Base-by-base conservation (phyloP, 371 early-diverging fungal genomes). In the Amoeboaphelidium protococcarum region DNA sequence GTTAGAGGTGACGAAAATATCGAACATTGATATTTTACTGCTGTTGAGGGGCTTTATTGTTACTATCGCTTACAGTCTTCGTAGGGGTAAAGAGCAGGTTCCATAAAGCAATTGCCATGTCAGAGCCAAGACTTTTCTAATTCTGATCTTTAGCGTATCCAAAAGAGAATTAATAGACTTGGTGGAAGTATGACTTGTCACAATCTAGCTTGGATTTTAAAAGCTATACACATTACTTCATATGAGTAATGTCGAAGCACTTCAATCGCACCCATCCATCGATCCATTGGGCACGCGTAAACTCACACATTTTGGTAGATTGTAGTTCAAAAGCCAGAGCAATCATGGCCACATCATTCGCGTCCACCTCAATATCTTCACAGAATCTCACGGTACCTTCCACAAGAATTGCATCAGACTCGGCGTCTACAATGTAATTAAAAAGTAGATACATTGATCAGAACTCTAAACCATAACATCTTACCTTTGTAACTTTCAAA, bases 141-240 rank as follows among this genome's bases (percentile, higher is more conserved):
- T 68, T 71, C 21, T 72, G 71, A 48, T 65, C 61, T 52, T 67
- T 51, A 10, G 76, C 80, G 55, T 78, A 74, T 19, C 62, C 54
- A 56, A 82, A 86, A 3, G 80, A 67, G 59, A 72, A 86, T 40
- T 65, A 61, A 51, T 86, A 83, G n/a, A 86, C 62, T 21, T 70
- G 67, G 58, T 66, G 73, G 50, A 79, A 79, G n/a, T 26, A 59
- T 22, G 41, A 50, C 3, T 65, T 62, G 49, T 74, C 67, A 10
- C 10, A 6, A 19, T 70, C 62, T 43, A 68, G 56, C 23, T 74
- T 61, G 16, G 47, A 37, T 43, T 76, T 55, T 54, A 77, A 59
- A 20, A 47, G 47, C 3, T 64, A 60, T 16, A 80, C 47, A 3
- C 64, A 54, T 2, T 48, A 53, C 52, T 70, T 67, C 66, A 82